Evolutionary conservation across 169 alveolate species (phyloP).

Genomic region (Cryptosporidium andersoni): DNA sequence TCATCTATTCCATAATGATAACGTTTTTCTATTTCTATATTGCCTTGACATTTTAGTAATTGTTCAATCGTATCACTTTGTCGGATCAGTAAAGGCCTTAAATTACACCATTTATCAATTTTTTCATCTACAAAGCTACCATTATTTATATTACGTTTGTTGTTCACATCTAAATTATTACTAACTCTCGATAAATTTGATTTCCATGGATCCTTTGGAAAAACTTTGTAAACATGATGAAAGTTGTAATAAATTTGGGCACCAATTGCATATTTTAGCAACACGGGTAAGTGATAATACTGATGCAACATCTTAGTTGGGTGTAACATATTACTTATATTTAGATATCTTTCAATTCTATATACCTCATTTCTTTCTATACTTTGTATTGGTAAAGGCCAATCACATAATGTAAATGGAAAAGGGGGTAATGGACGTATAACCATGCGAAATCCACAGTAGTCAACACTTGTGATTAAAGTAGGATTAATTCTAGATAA

Average conservation of each 20-base stretch:
- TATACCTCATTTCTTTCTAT: constrained; percentile 39
- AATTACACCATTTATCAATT: constrained; percentile 24
- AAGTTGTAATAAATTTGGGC: constrained; percentile 27
- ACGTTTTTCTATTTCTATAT: constrained; percentile 20
- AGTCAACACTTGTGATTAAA: constrained; percentile 67
- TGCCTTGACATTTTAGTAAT: constrained; percentile 50
- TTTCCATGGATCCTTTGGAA: constrained; percentile 67
- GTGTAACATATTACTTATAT: constrained; percentile 52
- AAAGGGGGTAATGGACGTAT: constrained; percentile 45
- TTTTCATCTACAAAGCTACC: background rate
- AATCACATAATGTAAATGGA: constrained; percentile 67
- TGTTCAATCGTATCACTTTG: constrained; percentile 64
- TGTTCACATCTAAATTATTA: constrained; percentile 44
- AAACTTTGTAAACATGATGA: constrained; percentile 58
- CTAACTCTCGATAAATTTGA: constrained; percentile 49
- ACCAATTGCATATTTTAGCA: constrained; percentile 37
- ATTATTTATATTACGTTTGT: constrained; percentile 25
- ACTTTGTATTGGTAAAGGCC: constrained; percentile 71
- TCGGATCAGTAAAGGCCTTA: constrained; percentile 38
- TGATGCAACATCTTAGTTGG: constrained; percentile 53
- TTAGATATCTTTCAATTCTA: constrained; percentile 44
- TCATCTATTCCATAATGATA: constrained; percentile 41
- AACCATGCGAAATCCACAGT: constrained; percentile 58
- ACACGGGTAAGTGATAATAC: constrained; percentile 42
- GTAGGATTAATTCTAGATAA: constrained; percentile 56